Evolutionary conservation across 2,329 filamentous ascomycete genomes (phyloP), one percentile per base, ranked within the genome.

Genomic region (Cladosporium halotolerans): DNA sequence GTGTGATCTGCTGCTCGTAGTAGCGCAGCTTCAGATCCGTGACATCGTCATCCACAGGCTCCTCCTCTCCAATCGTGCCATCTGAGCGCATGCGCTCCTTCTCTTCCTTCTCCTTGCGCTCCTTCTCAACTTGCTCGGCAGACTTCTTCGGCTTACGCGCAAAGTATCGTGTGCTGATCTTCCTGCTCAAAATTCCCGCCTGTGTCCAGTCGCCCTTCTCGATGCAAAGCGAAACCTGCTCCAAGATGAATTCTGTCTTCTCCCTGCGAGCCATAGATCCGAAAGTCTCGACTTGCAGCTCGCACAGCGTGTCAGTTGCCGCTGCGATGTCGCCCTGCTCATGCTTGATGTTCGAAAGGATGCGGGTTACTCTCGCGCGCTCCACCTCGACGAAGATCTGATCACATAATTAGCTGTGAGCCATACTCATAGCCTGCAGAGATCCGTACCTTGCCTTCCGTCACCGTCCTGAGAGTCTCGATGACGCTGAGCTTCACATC

Each of bases 351-450:
- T 96, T 84, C 48, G 93, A 97, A 10, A 99, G 80, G 60, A 96
- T 95, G 69, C 86, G 89, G 64, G 93, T 99, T 56, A 99, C 86
- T 62, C 93, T 88, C 60, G 93, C 93, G 62, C 93, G 85, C 79
- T 99, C 93, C 50, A 99, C 93, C 77, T 99, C 93, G 64, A 99
- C 92, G 66, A 99, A 99, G 70, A 99, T 99, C 86, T 85, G 45
- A n/a, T 56, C 18, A 4, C 9, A 31, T 28, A n/a, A 18, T 45
- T 18, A 52, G 42, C 39, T 23, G 3, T 45, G 13, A 14, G 9
- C 5, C 9, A 36, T 6, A 39, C 10, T 9, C 39, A 23, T 8
- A 1, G 13, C 11, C 7, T 16, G n/a, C 32, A 18, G 8, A 5
- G n/a, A 16, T 33, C 57, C 75, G 38, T 65, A 85, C 83, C 79